Conservation (phyloP, 2,329 filamentous ascomycete species). For the Sordariomycetes sp. region DNA sequence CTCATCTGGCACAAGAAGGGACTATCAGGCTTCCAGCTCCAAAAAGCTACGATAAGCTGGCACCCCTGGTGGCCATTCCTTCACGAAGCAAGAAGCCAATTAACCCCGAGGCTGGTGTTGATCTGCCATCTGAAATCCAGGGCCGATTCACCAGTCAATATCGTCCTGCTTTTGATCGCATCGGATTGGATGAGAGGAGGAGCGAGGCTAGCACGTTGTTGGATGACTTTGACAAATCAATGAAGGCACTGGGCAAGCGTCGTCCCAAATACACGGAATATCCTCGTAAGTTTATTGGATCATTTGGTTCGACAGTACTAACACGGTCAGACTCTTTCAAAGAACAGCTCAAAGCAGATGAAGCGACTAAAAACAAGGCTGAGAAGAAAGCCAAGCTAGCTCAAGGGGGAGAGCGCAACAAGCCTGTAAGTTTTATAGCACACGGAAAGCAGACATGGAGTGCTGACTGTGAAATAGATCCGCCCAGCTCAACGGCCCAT, state of each 20-base stretch:
- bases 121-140: conserved; percentile 33
- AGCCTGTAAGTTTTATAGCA: conserved; percentile 21
- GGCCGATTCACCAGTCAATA: conserved; percentile 31
- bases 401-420: conserved; percentile 28
- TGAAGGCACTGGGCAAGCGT: conserved; percentile 30
- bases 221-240: conserved; percentile 30
- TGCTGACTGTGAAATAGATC: conserved; percentile 14
- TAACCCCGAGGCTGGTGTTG: conserved; percentile 27
- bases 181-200: conserved; percentile 30
- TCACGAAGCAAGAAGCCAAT: conserved; percentile 26
- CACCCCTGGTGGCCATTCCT: conserved; percentile 30
- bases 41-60: conserved; percentile 35
- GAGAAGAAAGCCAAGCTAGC: conserved; percentile 34
- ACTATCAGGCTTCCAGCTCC: conserved; percentile 31
- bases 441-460: background rate
- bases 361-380: conserved; percentile 34
- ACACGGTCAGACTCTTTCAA: conserved; percentile 27
- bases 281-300: conserved; percentile 20
- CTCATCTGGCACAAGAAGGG: conserved; percentile 25
- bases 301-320: background rate
- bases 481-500: conserved; percentile 33
- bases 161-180: conserved; percentile 26
- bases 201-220: conserved; percentile 27
- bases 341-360: conserved; percentile 35
- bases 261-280: conserved; percentile 38